A percentile compares a stretch with the other conserved stretches of the same genome.
Evolutionary conservation across 495 filamentous ascomycete genomes (phyloP).

Genomic region (Gamarada debralockiae): DNA sequence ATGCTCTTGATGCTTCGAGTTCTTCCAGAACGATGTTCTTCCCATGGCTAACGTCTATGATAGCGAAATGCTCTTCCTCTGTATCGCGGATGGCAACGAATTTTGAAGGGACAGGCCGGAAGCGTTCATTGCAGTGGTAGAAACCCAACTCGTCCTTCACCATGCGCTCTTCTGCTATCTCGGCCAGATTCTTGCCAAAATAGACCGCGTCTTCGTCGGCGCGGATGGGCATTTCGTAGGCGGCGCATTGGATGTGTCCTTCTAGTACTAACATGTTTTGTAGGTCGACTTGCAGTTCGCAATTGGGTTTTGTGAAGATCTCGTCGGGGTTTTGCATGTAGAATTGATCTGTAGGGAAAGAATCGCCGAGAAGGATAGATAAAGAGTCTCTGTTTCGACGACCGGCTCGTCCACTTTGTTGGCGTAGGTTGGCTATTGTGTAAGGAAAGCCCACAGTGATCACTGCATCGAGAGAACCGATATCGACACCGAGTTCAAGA

Average conservation of each 20-base stretch:
- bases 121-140: slow-evolving; percentile 86
- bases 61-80: slow-evolving; percentile 81
- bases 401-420: slow-evolving; percentile 92
- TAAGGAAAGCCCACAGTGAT: slow-evolving; percentile 94
- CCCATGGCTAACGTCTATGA: slow-evolving; percentile 81
- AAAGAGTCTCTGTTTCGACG: slow-evolving; percentile 92
- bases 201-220: slow-evolving; percentile 71
- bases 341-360: slow-evolving; percentile 88
- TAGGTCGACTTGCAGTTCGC: slow-evolving; percentile 85
- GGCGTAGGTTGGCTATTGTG: slow-evolving; percentile 87
- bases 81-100: slow-evolving; percentile 89
- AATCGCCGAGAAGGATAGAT: slow-evolving; percentile 87
- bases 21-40: slow-evolving; percentile 88
- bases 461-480: slow-evolving; percentile 91
- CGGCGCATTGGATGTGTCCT: slow-evolving; percentile 94
- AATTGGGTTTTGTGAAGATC: slow-evolving; percentile 92
- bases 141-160: slow-evolving; percentile 71
- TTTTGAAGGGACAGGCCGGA: slow-evolving; percentile 77
- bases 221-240: slow-evolving; percentile 88
- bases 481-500: slow-evolving; percentile 91
- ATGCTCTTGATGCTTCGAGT: slow-evolving; percentile 90
- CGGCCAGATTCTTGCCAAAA: slow-evolving; percentile 70
- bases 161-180: slow-evolving; percentile 72
- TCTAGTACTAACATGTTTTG: slow-evolving; percentile 86
- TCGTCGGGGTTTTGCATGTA: slow-evolving; percentile 97